A percentile compares a stretch with the other conserved stretches of the same genome.
These are phyloP conservation scores for Citrus mangshanensis DNA, from an alignment of 345 rosid genomes.

Conservation along the genomic window DNA sequence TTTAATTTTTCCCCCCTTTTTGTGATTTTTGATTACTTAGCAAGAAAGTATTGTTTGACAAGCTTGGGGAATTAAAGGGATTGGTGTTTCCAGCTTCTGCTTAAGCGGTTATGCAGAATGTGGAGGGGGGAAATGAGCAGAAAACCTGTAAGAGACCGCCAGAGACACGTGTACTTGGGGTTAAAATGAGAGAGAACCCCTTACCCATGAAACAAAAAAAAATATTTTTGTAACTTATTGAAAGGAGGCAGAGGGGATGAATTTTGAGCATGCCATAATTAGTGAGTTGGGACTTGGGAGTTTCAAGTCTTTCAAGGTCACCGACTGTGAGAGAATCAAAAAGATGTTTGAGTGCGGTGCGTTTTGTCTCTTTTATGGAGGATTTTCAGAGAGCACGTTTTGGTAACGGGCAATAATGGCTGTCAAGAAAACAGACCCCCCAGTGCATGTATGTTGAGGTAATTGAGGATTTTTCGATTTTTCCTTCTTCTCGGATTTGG, in stretches of 20 bases:
- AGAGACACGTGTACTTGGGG: background rate
- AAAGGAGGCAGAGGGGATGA: slow-evolving; percentile 9
- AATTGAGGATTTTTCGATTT: too few species aligned
- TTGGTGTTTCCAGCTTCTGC: background rate
- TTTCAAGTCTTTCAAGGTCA: background rate
- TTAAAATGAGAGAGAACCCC: background rate
- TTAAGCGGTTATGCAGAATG: background rate
- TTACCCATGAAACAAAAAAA: background rate
- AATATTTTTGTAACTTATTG: background rate
- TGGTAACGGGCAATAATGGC: background rate
- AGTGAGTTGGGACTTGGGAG: background rate
- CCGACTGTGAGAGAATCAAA: background rate
- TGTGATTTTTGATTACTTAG: too few species aligned
- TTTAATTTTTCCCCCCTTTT: too few species aligned
- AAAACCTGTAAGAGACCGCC: background rate
- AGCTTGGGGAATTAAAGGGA: background rate
- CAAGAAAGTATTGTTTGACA: background rate
- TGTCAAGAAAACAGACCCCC: background rate
- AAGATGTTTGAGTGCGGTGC: background rate
- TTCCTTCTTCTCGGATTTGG: background rate
- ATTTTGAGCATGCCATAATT: background rate
- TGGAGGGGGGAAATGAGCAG: background rate
- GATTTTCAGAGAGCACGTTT: slow-evolving; percentile 1
- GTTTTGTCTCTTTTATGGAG: background rate
- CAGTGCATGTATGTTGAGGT: background rate